These are phyloP conservation scores for Colletotrichum coccodes DNA, from an alignment of 2,329 filamentous ascomycete species.

Conservation along the genomic window DNA sequence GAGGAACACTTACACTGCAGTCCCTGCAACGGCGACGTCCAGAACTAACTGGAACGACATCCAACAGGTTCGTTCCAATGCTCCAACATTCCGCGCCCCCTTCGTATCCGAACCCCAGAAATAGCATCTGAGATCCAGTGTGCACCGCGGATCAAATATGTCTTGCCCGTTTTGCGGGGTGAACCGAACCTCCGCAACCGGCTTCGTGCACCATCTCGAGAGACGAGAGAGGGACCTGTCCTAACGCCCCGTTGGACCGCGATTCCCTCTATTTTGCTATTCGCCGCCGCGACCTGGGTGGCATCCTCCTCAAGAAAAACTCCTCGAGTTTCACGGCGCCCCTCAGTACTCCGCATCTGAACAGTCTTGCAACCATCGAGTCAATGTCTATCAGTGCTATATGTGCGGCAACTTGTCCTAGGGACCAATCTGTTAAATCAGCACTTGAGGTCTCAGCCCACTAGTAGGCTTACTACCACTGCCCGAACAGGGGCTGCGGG, in stretches of 20 bases:
- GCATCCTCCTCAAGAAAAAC: conserved; percentile 61
- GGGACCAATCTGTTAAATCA: conserved; percentile 50
- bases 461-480: conserved; percentile 50
- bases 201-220: conserved; percentile 67
- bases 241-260: conserved; percentile 56
- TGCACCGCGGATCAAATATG: conserved; percentile 56
- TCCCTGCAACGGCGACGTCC: neutral
- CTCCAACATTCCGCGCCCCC: neutral
- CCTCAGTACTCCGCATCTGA: conserved; percentile 52
- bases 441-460: conserved; percentile 63
- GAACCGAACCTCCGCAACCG: conserved; percentile 60
- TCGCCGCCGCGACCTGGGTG: conserved; percentile 54
- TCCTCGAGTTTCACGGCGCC: conserved; percentile 55
- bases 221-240: conserved; percentile 61
- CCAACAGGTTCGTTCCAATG: neutral
- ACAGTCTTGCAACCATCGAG: conserved; percentile 41
- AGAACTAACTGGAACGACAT: neutral
- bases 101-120: neutral
- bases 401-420: conserved; percentile 54
- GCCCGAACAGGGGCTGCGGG: conserved; percentile 45
- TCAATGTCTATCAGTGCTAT: conserved; percentile 54
- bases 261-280: conserved; percentile 58
- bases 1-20: neutral
- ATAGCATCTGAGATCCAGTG: conserved; percentile 65
- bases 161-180: conserved; percentile 65